Base-by-base conservation (phyloP, 306 rosid genomes). In the Acmispon strigosus region DNA sequence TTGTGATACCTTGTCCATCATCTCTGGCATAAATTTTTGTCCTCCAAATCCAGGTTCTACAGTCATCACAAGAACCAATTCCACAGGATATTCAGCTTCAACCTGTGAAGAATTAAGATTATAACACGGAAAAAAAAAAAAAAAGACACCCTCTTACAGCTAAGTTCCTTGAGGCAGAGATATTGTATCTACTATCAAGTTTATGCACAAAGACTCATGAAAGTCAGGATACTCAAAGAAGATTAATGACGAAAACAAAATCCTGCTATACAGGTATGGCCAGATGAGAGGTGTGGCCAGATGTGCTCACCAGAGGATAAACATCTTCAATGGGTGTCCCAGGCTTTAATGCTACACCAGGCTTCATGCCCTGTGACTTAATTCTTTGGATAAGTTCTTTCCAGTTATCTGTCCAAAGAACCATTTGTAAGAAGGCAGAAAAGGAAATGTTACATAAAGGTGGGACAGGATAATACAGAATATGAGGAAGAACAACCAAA, bases 1-100 rank as follows among this genome's bases (percentile, higher is more conserved):
- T 47, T 42, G 50, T 39, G 45, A 63, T 57, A 88, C 98, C 90
- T 94, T 94, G 62, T 88, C 96, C 99, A 95, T 95, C 76, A 49
- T 95, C 73, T 89, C 88, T 2, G 90, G 89, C 89, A 91, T 91
- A 85, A 91, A 95, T 63, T 95, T 91, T 66, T 95, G 99, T 70
- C 99, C 99, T 27, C 97, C 99, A 78, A 95, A 95, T 70, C 99
- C 99, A 76, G 99, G 99, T 78, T 86, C 99, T 6, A 95, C 99
- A 19, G 97, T 95, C 99, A 95, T 95, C 65, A 95, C 99, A 70
- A 95, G 99, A 86, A 95, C 97, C 97, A 95, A 76, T 78, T 86
- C 96, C 70, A 91, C 99, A 55, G 88, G 93, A 79, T 72, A 63
- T 82, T 95, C 96, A 55, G 86, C 85, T 75, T 95, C 97, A 78